These are phyloP conservation scores for Venturia nashicola DNA, from an alignment of 2,329 filamentous ascomycete genomes.

Conservation along the genomic window DNA sequence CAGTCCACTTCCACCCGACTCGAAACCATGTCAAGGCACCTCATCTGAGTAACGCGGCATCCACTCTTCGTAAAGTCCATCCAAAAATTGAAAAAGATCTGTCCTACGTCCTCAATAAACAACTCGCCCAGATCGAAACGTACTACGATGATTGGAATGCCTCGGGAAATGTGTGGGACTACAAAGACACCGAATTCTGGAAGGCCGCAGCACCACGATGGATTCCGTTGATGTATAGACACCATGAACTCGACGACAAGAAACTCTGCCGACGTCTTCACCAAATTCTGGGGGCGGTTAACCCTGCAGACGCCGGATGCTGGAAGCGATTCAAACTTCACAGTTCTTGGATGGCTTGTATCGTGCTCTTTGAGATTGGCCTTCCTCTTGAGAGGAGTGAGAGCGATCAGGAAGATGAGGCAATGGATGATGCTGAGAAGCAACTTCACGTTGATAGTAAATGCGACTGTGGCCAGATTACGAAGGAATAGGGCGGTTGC, in stretches of 20 bases:
- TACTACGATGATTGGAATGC: not conserved
- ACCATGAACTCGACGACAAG: not conserved
- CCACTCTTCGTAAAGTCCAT: not conserved
- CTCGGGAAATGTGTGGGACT: not conserved
- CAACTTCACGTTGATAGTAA: not conserved
- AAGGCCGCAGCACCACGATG: not conserved
- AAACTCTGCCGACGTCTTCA: not conserved
- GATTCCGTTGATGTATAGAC: not conserved
- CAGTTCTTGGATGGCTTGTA: not conserved
- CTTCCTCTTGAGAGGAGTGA: no score
- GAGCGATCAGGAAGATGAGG: not conserved
- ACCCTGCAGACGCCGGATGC: not conserved
- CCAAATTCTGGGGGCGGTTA: not conserved
- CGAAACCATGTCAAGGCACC: not conserved
- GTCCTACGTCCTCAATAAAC: not conserved
- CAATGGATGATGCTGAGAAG: not conserved
- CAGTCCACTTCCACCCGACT: not conserved
- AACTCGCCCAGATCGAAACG: not conserved
- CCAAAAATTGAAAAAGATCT: not conserved
- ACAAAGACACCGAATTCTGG: not conserved
- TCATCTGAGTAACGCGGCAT: not conserved
- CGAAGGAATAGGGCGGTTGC: no score
- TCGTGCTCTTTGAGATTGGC: no score
- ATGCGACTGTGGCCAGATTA: not conserved
- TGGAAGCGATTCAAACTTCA: not conserved